phyloP scores from a whole-genome alignment of 2,329 filamentous ascomycete species.

The Trichoderma atroviride region DNA sequence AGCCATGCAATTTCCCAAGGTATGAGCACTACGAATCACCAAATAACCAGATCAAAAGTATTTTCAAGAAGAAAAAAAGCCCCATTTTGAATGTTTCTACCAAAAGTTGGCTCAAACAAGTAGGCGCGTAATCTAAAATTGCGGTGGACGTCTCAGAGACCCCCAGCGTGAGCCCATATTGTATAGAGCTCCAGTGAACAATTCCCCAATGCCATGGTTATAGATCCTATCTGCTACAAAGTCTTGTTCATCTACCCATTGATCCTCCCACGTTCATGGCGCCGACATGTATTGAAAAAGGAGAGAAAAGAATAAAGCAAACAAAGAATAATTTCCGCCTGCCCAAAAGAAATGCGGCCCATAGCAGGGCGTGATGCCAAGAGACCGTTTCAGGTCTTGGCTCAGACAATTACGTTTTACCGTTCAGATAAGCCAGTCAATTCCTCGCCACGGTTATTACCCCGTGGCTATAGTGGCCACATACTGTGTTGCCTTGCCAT shows the following conservation, averaged over 20 bases:
- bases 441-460: slow-evolving; percentile 38
- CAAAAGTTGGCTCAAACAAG: not conserved
- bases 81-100: slow-evolving; percentile 1
- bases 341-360: slow-evolving; percentile 13
- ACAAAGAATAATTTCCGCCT: not conserved
- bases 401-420: slow-evolving; percentile 36
- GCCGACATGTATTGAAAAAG: slow-evolving; percentile 6
- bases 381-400: slow-evolving; percentile 37
- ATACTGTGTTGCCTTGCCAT: slow-evolving; percentile 25
- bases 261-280: not conserved
- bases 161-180: slow-evolving; percentile 7
- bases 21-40: not conserved
- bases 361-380: slow-evolving; percentile 28
- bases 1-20: not conserved
- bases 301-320: not conserved
- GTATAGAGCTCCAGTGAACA: slow-evolving; percentile 5
- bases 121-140: slow-evolving; percentile 4
- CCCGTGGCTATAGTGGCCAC: slow-evolving; percentile 35
- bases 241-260: slow-evolving; percentile 6
- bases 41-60: not conserved
- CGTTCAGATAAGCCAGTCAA: slow-evolving; percentile 31
- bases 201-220: not conserved
- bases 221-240: slow-evolving; percentile 1
- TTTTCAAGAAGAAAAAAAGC: not conserved
- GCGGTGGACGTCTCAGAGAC: not conserved